Conservation (phyloP, 129 eudicot species). For the Helianthus annuus region HanXRQr2.0-SUNRISE NC_035440.2:9037691-9038190, state of each 20-base stretch:
- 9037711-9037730: conserved; percentile 79
- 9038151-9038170: conserved; percentile 22
- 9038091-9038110: conserved; percentile 33
- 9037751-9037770: conserved; percentile 48
- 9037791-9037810: conserved; percentile 3
- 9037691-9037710: conserved; percentile 78
- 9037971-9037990: conserved; percentile 90
- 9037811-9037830: conserved; percentile 21
- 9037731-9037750: conserved; percentile 66
- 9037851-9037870: conserved; percentile 15
- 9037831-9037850: conserved; percentile 9
- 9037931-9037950: conserved; percentile 47
- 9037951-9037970: conserved; percentile 98
- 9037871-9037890: background rate
- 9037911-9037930: background rate
- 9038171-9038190: background rate
- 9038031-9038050: conserved; percentile 34
- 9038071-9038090: conserved; percentile 17
- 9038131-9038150: conserved; percentile 28
- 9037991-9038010: conserved; percentile 43
- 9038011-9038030: conserved; percentile 33
- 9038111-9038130: conserved; percentile 30
- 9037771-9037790: conserved; percentile 22
- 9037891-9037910: background rate
- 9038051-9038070: conserved; percentile 25